Conservation (phyloP, 345 rosid genomes). For the Kernera saxatilis region DNA sequence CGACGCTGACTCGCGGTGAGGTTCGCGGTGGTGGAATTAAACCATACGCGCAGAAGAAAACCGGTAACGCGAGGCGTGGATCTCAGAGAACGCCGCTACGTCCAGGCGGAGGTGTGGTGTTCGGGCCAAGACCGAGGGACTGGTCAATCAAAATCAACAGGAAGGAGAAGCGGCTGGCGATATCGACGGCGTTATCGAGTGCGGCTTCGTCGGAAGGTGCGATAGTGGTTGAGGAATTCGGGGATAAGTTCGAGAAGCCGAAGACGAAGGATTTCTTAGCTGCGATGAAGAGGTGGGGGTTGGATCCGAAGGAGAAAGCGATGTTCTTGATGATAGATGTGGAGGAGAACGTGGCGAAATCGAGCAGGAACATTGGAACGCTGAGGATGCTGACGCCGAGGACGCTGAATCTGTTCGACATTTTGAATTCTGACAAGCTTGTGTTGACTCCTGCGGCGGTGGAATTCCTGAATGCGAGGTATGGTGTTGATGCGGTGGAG, state of each 20-base stretch:
- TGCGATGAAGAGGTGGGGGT: constrained; percentile 86
- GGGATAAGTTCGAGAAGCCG: constrained; percentile 67
- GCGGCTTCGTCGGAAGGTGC: constrained; percentile 55
- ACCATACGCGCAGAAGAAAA: constrained; percentile 83
- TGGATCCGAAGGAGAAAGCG: constrained; percentile 80
- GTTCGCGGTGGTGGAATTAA: constrained; percentile 92
- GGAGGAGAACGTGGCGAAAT: constrained; percentile 49
- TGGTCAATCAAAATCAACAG: constrained; percentile 89
- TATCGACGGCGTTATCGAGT: constrained; percentile 77
- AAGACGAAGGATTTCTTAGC: constrained; percentile 73
- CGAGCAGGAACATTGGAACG: constrained; percentile 82
- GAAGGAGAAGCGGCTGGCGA: constrained; percentile 78
- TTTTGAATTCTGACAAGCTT: constrained; percentile 78
- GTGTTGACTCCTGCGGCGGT: constrained; percentile 73
- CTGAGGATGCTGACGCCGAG: constrained; percentile 85
- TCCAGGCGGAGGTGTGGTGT: constrained; percentile 86
- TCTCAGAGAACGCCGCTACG: constrained; percentile 70
- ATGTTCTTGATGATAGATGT: constrained; percentile 80
- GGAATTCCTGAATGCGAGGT: constrained; percentile 63
- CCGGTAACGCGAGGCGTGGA: constrained; percentile 80
- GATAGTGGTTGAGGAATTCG: constrained; percentile 79
- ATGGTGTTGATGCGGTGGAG: constrained; percentile 47
- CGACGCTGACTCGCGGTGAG: constrained; percentile 80
- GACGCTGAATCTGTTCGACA: constrained; percentile 79
- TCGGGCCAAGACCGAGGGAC: constrained; percentile 82